Percentiles rank a stretch among this genome's conserved stretches.
phyloP scores from a whole-genome alignment of 106 monocot species.

The Acorus calamus region DNA sequence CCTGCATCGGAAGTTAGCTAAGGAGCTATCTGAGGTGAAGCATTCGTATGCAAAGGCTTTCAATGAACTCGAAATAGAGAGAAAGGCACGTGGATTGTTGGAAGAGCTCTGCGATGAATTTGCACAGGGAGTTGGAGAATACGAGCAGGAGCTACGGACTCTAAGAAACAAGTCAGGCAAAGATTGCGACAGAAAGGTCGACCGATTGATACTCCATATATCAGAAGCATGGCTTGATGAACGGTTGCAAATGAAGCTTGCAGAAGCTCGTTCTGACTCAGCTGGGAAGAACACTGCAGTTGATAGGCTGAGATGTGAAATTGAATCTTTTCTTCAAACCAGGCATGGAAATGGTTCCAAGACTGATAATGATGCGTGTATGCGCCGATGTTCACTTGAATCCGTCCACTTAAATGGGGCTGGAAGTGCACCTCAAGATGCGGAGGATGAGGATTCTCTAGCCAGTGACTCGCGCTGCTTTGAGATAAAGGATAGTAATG shows the following conservation, averaged over 20 bases:
- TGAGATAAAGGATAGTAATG: conserved; percentile 31
- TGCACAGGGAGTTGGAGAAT: conserved; percentile 64
- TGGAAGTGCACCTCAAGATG: conserved; percentile 54
- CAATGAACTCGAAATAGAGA: conserved; percentile 56
- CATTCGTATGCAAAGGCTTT: conserved; percentile 31
- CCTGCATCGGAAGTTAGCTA: conserved; percentile 54
- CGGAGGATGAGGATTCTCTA: conserved; percentile 56
- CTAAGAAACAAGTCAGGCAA: conserved; percentile 33
- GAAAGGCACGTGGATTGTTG: conserved; percentile 33
- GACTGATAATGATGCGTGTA: conserved; percentile 15
- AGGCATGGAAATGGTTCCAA: conserved; percentile 14
- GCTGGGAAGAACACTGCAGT: conserved; percentile 17
- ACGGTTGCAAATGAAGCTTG: conserved; percentile 37
- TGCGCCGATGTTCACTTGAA: conserved; percentile 53
- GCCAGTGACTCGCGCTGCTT: conserved; percentile 63
- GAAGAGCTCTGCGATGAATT: conserved; percentile 89
- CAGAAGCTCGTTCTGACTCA: conserved; percentile 31
- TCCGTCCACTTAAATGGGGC: conserved; percentile 56
- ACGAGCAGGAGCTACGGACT: conserved; percentile 53
- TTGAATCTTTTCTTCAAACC: conserved; percentile 29
- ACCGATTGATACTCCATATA: conserved; percentile 38
- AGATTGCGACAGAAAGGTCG: conserved; percentile 20
- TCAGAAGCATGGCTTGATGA: conserved; percentile 59
- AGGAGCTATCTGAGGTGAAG: conserved; percentile 58
- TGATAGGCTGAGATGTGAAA: conserved; percentile 34